Base-by-base conservation (phyloP, 2,329 filamentous ascomycete genomes). In the Hypoxylon sp. region DNA sequence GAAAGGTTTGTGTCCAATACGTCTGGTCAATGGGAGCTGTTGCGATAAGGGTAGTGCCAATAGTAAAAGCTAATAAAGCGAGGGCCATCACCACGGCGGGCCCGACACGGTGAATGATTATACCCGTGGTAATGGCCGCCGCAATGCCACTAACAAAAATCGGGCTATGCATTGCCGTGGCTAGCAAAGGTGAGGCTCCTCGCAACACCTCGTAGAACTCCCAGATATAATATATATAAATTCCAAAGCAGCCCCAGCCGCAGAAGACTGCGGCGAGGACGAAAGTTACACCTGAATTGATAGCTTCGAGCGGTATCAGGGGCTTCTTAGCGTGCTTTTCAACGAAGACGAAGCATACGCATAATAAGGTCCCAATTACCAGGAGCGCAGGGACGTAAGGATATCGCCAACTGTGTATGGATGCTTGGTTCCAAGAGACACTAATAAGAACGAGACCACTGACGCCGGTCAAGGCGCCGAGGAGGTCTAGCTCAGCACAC, bases 361-460 rank as follows among this genome's bases (percentile, higher is more conserved):
- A 77, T 23, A 87, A 75, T 1, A 87, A 32, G 8, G 84, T 61
- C 2, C 86, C 86, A 9, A 85, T 57, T 53, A 85, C 81, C 3
- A 90, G 77, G 3, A 85, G 73, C 5, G 80, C 74, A 60, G 83
- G 82, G 32, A 86, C 80, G 69, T 88, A 87, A 0, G 82, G 77
- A n/a, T 79, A 76, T 11, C 74, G 64, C 86, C 86, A 89, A 1
- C 84, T 83, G 11, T 82, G 82, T 1, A 84, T 76, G 0, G 84
- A 82, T 2, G 83, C 86, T 72, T 89, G 86, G 69, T 88, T 89
- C 82, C 85, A 86, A 2, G 86, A 84, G 59, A 89, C 82, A 70
- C 88, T 88, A 74, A 88, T 79, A 6, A 88, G 75, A 0, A 87
- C 78, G 55, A 89, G 78, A 2, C 81, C 85, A 0, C 80, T 78